A percentile compares a stretch with the other conserved stretches of the same genome.
Evolutionary conservation across 139 green algal genomes (phyloP).

Genomic region (Haematococcus sp.): DNA sequence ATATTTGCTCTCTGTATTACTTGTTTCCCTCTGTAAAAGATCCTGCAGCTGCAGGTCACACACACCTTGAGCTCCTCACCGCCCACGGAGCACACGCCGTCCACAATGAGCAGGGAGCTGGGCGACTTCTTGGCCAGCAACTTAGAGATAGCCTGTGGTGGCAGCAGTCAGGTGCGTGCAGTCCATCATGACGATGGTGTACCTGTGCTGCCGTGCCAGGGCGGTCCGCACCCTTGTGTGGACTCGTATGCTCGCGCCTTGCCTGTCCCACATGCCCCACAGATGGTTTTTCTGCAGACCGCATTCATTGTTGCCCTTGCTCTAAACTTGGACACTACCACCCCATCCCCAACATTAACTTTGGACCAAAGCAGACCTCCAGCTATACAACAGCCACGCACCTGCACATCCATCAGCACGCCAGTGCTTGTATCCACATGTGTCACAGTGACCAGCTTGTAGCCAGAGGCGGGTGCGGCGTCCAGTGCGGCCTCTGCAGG

Average conservation of each 20-base stretch:
- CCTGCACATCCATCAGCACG: slow-evolving; percentile 23
- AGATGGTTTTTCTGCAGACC: no score
- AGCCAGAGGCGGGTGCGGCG: neutral
- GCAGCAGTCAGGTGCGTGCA: neutral
- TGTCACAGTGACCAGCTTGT: slow-evolving; percentile 21
- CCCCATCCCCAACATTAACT: no score
- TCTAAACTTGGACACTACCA: no score
- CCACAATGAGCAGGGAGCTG: slow-evolving; percentile 17
- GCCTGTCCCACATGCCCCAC: no score
- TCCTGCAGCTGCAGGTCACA: neutral
- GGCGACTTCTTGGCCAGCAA: neutral
- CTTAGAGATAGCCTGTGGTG: slow-evolving; percentile 5
- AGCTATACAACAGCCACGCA: no score
- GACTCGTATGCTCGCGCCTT: no score
- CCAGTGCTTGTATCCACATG: slow-evolving; percentile 28
- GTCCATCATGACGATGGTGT: neutral
- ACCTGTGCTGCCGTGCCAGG: neutral
- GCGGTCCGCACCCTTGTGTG: no score
- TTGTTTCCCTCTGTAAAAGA: no score
- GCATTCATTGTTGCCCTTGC: no score
- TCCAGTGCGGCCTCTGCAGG: neutral
- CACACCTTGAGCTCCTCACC: slow-evolving; percentile 18
- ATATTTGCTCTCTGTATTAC: no score
- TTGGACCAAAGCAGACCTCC: no score
- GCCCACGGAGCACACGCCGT: slow-evolving; percentile 30